Base-by-base conservation (phyloP, 495 filamentous ascomycete species). In the Endocarpon pusillum region DNA sequence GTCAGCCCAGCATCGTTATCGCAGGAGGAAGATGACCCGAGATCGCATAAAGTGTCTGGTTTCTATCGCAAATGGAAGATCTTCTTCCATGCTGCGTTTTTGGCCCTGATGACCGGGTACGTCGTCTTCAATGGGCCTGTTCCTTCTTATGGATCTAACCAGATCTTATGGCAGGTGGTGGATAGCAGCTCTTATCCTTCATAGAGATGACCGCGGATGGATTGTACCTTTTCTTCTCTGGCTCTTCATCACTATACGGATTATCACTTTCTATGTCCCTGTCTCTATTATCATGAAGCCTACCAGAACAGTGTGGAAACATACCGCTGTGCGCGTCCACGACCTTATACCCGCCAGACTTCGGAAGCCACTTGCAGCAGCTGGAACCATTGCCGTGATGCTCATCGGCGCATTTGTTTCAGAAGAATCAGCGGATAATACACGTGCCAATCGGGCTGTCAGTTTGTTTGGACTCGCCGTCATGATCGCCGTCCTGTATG, bases 161-260 rank as follows among this genome's bases (percentile, higher is more conserved):
- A 28, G 30, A 35, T 16, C 20, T 16, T 26, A n/a, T 22, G 23
- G 16, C 44, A 84, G 81, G 34, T 92, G 85, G 85, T 92, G 81
- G 83, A 85, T 89, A 37, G 78, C 74, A 27, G 73, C 78, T 25
- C 63, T 92, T 14, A 59, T 86, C 38, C 59, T 76, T 27, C 78
- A 80, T 49, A 70, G 75, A 14, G 42, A 76, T 44, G 76, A 83
- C 47, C 66, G 70, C 45, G 76, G 76, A 36, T 94, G 85, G 85
- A 42, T 92, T 42, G 71, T 85, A 21, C 82, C 85, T 5, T 85
- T 86, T 54, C 65, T 94, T 24, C 38, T 94, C 11, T 94, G 74
- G 53, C 69, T 92, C 24, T 67, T 57, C 36, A 74, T 92, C 43
- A 69, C 67, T 5, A 51, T 91, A 38, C 74, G 85, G 3, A 51